Conservation (phyloP, 495 filamentous ascomycete species). For the Aspergillus olivimuriae region DNA sequence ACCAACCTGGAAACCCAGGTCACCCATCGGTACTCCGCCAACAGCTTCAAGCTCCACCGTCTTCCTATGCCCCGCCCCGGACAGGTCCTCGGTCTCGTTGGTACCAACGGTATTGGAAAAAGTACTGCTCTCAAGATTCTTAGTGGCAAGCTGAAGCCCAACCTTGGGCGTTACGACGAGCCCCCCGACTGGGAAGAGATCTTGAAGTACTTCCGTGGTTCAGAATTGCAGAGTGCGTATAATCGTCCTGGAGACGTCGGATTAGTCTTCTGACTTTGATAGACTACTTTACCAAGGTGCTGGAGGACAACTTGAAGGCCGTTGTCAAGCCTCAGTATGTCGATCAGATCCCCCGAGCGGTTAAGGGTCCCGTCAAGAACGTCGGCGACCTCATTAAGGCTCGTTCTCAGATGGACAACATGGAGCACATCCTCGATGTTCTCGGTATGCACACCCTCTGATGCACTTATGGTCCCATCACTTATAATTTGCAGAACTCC, state of each 20-base stretch:
- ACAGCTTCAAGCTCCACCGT: constrained; percentile 98
- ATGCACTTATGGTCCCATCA: background rate
- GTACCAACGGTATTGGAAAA: constrained; percentile 99
- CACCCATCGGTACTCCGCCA: constrained; percentile 96
- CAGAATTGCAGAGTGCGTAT: constrained; percentile 84
- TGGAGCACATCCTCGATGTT: constrained; percentile 76
- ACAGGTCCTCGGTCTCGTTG: constrained; percentile 93
- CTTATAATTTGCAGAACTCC: constrained; percentile 57
- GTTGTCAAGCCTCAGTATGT: constrained; percentile 99
- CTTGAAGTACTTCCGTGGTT: constrained; percentile 94
- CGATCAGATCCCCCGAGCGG: constrained; percentile 90
- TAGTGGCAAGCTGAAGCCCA: constrained; percentile 96
- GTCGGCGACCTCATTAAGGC: constrained; percentile 71
- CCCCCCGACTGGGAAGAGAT: constrained; percentile 99
- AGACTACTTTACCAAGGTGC: constrained; percentile 98
- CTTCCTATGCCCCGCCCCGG: constrained; percentile 93
- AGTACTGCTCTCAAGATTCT: constrained; percentile 97
- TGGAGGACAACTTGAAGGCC: constrained; percentile 94
- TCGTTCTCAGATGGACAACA: constrained; percentile 68
- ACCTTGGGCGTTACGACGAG: constrained; percentile 89
- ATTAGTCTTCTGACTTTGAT: constrained; percentile 9
- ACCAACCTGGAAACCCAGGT: constrained; percentile 97
- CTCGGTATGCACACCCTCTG: constrained; percentile 47
- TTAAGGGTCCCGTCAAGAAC: constrained; percentile 67
- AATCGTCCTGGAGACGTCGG: background rate